phyloP scores from a whole-genome alignment of 768 basidiomycete genomes.

The Clathrus columnatus region DNA sequence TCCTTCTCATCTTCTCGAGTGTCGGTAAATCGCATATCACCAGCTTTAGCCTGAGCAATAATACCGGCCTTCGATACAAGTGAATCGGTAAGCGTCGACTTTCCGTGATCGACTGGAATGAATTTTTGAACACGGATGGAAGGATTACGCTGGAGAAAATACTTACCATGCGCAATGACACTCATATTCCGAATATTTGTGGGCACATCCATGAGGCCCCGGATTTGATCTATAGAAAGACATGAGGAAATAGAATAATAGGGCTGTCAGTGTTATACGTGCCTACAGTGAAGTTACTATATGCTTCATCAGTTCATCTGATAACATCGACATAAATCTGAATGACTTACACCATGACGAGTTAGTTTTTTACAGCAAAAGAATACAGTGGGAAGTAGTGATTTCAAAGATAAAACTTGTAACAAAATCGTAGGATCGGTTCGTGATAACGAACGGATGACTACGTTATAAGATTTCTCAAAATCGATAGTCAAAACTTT shows the following conservation, averaged over 20 bases:
- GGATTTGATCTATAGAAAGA: slow-evolving; percentile 62
- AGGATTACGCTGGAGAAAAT: slow-evolving; percentile 14
- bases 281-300: slow-evolving; percentile 86
- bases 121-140: slow-evolving; percentile 1
- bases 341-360: slow-evolving; percentile 72
- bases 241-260: slow-evolving; percentile 9
- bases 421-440: not conserved
- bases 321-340: slow-evolving; percentile 18
- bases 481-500: slow-evolving; percentile 7
- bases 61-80: slow-evolving; percentile 99
- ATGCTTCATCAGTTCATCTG: slow-evolving; percentile 20
- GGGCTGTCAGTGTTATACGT: slow-evolving; percentile 25
- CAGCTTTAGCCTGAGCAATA: slow-evolving; percentile 89
- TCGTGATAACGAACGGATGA: not conserved
- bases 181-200: slow-evolving; percentile 95
- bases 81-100: slow-evolving; percentile 98
- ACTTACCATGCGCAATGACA: slow-evolving; percentile 84
- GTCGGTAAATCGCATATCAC: slow-evolving; percentile 95
- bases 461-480: not conserved
- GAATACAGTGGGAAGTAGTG: not conserved
- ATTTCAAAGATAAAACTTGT: not conserved
- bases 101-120: slow-evolving; percentile 92
- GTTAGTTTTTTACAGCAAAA: slow-evolving; percentile 29
- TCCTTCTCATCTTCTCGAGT: slow-evolving; percentile 98
- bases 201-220: slow-evolving; percentile 78